Conservation (phyloP, 2,329 filamentous ascomycete genomes). For the Arthroderma uncinatum region DNA sequence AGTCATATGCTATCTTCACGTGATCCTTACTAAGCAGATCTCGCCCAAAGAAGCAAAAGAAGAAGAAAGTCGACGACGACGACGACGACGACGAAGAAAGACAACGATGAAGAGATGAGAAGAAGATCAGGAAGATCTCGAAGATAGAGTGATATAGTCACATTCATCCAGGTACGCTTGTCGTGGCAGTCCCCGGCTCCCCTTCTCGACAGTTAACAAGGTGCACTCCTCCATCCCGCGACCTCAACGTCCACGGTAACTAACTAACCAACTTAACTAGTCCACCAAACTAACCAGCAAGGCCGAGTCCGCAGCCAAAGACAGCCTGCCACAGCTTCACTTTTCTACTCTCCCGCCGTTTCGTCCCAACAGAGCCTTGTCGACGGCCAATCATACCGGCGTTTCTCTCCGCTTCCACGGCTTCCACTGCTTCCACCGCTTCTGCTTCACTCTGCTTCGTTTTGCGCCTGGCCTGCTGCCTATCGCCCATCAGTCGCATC, state of each 20-base stretch:
- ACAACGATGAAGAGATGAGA: background rate
- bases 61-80: background rate
- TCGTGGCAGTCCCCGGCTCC: too few relatives aligned
- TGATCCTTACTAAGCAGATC: background rate
- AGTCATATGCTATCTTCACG: background rate
- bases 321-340: background rate
- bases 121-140: background rate
- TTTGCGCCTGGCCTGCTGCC: background rate
- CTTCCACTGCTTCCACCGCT: background rate
- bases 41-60: background rate
- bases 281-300: background rate
- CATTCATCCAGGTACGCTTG: too few relatives aligned
- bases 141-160: background rate
- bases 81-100: background rate
- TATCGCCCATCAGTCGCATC: background rate
- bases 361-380: background rate
- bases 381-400: background rate
- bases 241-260: too few relatives aligned
- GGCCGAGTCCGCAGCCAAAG: background rate
- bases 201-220: background rate
- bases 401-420: background rate
- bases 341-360: background rate
- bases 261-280: background rate
- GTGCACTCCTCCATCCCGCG: background rate
- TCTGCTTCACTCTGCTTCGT: background rate